Conservation (phyloP, 805 yeast genomes). For the Monosporozyma siamensis region DNA sequence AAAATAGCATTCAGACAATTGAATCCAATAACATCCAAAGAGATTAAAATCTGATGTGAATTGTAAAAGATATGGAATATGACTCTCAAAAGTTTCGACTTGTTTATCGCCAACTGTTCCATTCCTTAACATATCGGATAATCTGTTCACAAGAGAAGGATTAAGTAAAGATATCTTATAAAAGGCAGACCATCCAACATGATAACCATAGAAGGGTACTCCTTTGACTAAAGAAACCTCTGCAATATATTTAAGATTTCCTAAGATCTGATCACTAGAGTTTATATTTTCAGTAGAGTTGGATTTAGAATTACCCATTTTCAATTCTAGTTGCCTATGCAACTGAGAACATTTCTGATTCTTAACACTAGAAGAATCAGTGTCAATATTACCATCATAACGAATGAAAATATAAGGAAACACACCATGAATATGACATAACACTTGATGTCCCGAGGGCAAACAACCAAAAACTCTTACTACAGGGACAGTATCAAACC, state of each 20-base stretch:
- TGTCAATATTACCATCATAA: constrained; percentile 37
- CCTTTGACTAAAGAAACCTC: constrained; percentile 60
- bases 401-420: constrained; percentile 74
- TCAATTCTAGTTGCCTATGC: constrained; percentile 37
- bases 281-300: constrained; percentile 16
- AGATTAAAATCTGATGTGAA: constrained; percentile 76
- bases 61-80: constrained; percentile 67
- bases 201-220: constrained; percentile 77
- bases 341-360: constrained; percentile 33
- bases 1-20: constrained; percentile 39
- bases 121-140: constrained; percentile 41
- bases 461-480: constrained; percentile 69
- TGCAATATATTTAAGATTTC: constrained; percentile 40
- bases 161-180: constrained; percentile 61
- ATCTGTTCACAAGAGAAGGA: constrained; percentile 48
- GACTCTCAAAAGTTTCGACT: constrained; percentile 63
- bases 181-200: constrained; percentile 51
- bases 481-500: constrained; percentile 53
- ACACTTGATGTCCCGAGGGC: constrained; percentile 47
- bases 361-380: constrained; percentile 20
- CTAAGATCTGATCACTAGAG: not conserved
- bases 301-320: constrained; percentile 30
- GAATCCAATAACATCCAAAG: constrained; percentile 76
- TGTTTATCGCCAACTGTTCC: constrained; percentile 35
- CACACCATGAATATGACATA: constrained; percentile 73